Base-by-base conservation (phyloP, 2,329 filamentous ascomycete genomes). In the Zopfia rhizophila region DNA sequence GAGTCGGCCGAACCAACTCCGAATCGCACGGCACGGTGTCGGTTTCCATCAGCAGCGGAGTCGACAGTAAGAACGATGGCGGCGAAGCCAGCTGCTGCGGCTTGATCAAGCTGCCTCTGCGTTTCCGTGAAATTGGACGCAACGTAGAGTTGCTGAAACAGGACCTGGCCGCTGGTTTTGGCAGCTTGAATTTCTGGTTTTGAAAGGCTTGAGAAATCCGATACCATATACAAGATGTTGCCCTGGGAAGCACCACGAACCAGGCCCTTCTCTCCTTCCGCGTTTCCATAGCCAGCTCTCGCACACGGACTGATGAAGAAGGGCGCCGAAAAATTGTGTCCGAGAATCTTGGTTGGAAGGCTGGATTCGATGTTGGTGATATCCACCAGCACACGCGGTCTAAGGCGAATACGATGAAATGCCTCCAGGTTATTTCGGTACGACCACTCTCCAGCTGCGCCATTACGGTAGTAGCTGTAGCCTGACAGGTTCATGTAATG, bases 391-490 rank as follows among this genome's bases (percentile, higher is more conserved):
- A 76, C 72, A 38, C 78, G 72, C 7, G 80, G 78, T 37, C 75
- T 73, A 29, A 82, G 68, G 36, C 69, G 69, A 57, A 78, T 80
- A 11, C 78, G 75, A 49, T 73, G 68, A 64, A 74, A 83, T 19
- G 77, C 73, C 64, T 84, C 81, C 5, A 83, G 72, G 65, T 83
- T 83, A 64, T 82, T 82, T 36, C 80, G 74, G 66, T 82, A 82
- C 1, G 73, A 70, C 75, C 76, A 83, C 66, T 83, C 81, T 48
- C 79, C 81, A 3, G 73, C 79, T 3, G 79, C 80, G 14, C 79
- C 80, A 53, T 80, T 81, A 47, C 79, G 77, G 67, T 83, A 83
- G 65, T 82, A 83, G n/a, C 79, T 80, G 65, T 79, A 83, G 57
- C 78, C 75, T 16, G 66, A 58, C 10, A 55, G 48, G 45, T 78